Percentiles rank a stretch among this genome's conserved stretches.
These are phyloP conservation scores for Hymenoscyphus scutula DNA, from an alignment of 2,329 filamentous ascomycete genomes.

Conservation along the genomic window DNA sequence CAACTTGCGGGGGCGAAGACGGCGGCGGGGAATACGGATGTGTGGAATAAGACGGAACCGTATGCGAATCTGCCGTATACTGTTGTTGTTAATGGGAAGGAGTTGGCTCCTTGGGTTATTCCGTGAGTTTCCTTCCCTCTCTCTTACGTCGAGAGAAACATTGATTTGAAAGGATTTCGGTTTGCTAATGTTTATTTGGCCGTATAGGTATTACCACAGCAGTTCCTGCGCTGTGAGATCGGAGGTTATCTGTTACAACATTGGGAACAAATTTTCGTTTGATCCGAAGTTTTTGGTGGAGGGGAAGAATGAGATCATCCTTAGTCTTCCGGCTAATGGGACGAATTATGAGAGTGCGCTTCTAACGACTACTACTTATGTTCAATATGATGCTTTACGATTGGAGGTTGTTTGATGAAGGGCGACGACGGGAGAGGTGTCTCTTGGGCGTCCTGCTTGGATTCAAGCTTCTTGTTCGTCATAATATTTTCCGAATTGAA, in stretches of 20 bases:
- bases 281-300: constrained; percentile 46
- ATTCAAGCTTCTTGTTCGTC: no score
- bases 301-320: constrained; percentile 53
- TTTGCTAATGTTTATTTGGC: constrained; percentile 16
- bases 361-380: constrained; percentile 53
- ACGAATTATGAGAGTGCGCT: constrained; percentile 58
- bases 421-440: no score
- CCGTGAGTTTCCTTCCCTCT: constrained; percentile 42
- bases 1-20: constrained; percentile 63
- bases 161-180: constrained; percentile 2
- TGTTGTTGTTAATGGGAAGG: constrained; percentile 46
- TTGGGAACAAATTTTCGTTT: constrained; percentile 59
- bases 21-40: constrained; percentile 59
- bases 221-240: constrained; percentile 60
- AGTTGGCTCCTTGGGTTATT: constrained; percentile 53
- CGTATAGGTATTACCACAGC: constrained; percentile 50
- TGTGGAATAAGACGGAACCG: constrained; percentile 52
- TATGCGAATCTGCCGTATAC: constrained; percentile 53
- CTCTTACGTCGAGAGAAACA: background rate
- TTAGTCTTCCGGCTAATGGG: constrained; percentile 58
- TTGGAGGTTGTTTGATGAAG: constrained; percentile 46
- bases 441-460: no score
- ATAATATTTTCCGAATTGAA: no score
- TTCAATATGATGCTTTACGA: constrained; percentile 64
- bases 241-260: constrained; percentile 59